Conservation (phyloP, 2,329 filamentous ascomycete species). For the Sporothrix inflata region DNA sequence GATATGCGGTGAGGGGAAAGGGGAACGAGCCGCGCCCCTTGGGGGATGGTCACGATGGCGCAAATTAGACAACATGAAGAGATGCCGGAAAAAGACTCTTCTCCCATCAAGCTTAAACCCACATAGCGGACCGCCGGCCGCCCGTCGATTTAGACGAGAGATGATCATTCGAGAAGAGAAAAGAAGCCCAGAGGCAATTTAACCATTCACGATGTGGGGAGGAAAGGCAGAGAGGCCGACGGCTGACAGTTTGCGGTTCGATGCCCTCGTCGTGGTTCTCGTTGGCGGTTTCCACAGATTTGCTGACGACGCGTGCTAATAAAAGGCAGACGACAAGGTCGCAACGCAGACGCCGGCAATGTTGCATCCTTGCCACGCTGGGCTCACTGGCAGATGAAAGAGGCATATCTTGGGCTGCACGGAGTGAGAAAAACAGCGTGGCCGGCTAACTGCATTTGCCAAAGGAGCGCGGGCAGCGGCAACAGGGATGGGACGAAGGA, state of each 20-base stretch:
- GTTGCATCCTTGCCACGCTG: slow-evolving; percentile 11
- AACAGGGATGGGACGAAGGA: background rate
- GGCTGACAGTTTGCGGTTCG: background rate
- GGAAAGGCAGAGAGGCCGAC: background rate
- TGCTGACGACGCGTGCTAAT: background rate
- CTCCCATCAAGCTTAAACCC: background rate
- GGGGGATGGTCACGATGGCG: background rate
- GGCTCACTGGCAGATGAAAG: slow-evolving; percentile 3
- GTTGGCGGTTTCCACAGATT: background rate
- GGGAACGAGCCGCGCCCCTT: background rate
- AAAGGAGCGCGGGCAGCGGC: background rate
- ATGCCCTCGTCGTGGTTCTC: too few species aligned
- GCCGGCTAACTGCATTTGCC: background rate
- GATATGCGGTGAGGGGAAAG: slow-evolving; percentile 7
- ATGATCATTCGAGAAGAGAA: background rate
- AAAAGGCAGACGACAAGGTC: background rate
- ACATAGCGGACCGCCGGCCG: background rate
- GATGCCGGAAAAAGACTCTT: background rate
- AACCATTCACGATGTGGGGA: background rate
- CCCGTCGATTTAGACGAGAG: background rate
- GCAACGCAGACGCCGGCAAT: slow-evolving; percentile 12
- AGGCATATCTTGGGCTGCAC: background rate
- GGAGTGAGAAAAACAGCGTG: background rate
- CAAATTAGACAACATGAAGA: background rate
- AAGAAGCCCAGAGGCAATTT: background rate